Base-by-base conservation (phyloP, 495 filamentous ascomycete genomes). In the Talaromyces thailandensis region DNA sequence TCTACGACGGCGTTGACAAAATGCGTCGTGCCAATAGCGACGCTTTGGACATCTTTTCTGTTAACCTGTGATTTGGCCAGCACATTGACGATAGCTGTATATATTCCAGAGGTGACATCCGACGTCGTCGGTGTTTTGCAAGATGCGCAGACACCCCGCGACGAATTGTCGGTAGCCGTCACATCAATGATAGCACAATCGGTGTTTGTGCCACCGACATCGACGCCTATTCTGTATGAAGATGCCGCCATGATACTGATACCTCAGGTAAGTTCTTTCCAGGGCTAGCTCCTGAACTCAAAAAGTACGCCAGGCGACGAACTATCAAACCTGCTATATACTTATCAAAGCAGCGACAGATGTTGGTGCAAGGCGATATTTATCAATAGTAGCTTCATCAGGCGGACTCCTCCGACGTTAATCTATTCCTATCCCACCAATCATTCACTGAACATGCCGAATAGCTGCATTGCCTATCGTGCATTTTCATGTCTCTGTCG, bases 1-100 rank as follows among this genome's bases (percentile, higher is more conserved):
- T 86, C 81, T 7, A 86, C 74, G 37, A 87, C 81, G 7, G 84
- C 84, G 67, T 87, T 87, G 63, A 87, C 79, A 68, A 86, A 87
- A 65, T 83, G 80, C 0, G 84, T 86, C 2, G 85, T 88, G 16
- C 84, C 84, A 62, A 87, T 82, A 24, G 82, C 84, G 4, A 87
- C 82, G 61, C 77, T 81, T 9, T 78, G 78, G 16, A 88, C 74
- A 26, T 76, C 63, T 2, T 66, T 65, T 6, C 75, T 67, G 12
- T 67, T 63, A 52, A 84, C 71, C 24, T 56, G 63, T 2, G 77
- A 70, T 12, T 74, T 69, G 40, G 70, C 35, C 58, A 85, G 71
- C 61, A 84, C 79, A 31, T 71, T 68, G 7, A 71, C 69, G 56
- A 86, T 79, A 40, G 77, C 78, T 26, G 66, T 70, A 50, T 78